These are phyloP conservation scores for Globisporangium sylvaticum DNA, from an alignment of 352 stramenopile species.

Conservation along the genomic window DNA sequence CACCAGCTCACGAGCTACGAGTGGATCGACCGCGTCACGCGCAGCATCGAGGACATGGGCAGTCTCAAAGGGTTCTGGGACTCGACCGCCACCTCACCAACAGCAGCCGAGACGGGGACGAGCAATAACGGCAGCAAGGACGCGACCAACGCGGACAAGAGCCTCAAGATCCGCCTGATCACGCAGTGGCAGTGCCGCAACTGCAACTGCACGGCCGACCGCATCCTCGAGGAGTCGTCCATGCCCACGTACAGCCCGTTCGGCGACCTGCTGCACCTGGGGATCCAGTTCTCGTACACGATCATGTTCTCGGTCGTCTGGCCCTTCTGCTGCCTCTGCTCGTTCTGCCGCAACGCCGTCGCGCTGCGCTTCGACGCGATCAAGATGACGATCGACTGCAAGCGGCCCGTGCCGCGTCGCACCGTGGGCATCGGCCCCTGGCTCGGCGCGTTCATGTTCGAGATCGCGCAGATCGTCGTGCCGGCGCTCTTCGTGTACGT, in stretches of 20 bases:
- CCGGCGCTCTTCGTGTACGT: conserved; percentile 60
- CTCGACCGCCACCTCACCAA: neutral
- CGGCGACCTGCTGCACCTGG: conserved; percentile 49
- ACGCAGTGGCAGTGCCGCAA: conserved; percentile 59
- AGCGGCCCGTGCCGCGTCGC: conserved; percentile 41
- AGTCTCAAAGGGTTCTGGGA: conserved; percentile 30
- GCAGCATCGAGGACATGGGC: conserved; percentile 34
- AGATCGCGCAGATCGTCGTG: conserved; percentile 51
- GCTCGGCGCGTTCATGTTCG: conserved; percentile 50
- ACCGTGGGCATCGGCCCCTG: conserved; percentile 55
- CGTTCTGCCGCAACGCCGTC: conserved; percentile 44
- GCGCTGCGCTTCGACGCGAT: conserved; percentile 57
- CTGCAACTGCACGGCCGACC: conserved; percentile 53
- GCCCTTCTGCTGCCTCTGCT: conserved; percentile 57
- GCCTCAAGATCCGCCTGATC: conserved; percentile 32
- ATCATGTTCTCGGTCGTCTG: conserved; percentile 69
- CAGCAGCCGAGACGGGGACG: neutral
- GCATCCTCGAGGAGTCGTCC: conserved; percentile 53
- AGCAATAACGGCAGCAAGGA: neutral
- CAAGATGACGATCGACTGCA: conserved; percentile 67
- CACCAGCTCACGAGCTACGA: conserved; percentile 55
- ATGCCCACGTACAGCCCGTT: conserved; percentile 58
- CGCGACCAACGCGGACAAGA: neutral
- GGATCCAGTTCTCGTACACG: conserved; percentile 67
- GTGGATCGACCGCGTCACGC: conserved; percentile 48